Evolutionary conservation across 441 rosid genomes (phyloP), one percentile per base, ranked within the genome.

Genomic region (Biscutella laevigata): DNA sequence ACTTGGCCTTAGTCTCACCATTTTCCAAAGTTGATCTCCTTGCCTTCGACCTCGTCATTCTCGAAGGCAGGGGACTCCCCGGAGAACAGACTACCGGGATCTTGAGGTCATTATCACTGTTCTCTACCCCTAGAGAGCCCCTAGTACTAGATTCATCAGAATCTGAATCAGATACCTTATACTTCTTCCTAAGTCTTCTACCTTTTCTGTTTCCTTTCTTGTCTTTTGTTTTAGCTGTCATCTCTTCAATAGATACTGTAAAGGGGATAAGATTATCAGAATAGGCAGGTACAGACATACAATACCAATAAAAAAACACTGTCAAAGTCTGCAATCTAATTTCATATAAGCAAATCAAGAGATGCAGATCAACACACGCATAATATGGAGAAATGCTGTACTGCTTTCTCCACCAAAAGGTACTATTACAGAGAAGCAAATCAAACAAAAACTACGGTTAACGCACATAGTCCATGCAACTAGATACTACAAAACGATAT

Each of bases 171-270:
- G n/a, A n/a, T n/a, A n/a, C n/a, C n/a, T n/a, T n/a, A n/a, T n/a
- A n/a, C n/a, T n/a, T n/a, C n/a, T n/a, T n/a, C n/a, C n/a, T n/a
- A n/a, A n/a, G n/a, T n/a, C n/a, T n/a, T n/a, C n/a, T n/a, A n/a
- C n/a, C 65, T 36, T 45, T 72, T 16, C 52, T 54, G 53, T 53
- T 75, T 17, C 7, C 54, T 14, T 64, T 54, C 59, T 59, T 68
- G 24, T 62, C 33, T 50, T 57, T 67, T 32, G 14, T 54, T 37
- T 60, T 51, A 30, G 51, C 44, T 3, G 44, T 12, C 50, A 11
- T 38, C 40, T 72, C 76, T 42, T 75, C 74, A n/a, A 62, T 25
- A 24, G 71, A 15, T 33, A 53, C 66, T 60, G 60, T 39, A 38
- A 68, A 63, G 64, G 25, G 60, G 37, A 34, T 28, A 52, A 16